These are phyloP conservation scores for Colletotrichum sp. DNA, from an alignment of 2,329 filamentous ascomycete genomes.

Conservation along the genomic window DNA sequence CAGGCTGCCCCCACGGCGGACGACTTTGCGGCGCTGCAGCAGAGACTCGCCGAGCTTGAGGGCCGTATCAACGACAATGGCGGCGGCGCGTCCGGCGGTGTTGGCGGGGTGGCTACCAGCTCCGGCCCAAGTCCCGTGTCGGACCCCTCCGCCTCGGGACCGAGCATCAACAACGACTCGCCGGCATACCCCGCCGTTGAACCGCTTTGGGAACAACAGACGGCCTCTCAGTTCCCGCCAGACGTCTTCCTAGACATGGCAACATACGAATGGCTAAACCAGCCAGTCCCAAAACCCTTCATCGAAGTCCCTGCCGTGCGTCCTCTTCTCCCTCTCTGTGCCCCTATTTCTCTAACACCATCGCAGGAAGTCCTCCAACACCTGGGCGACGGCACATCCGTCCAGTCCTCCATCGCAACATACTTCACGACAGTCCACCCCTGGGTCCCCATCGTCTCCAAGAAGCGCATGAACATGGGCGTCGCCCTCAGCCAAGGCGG, in stretches of 20 bases:
- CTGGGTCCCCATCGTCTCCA: constrained; percentile 54
- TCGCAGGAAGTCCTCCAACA: constrained; percentile 41
- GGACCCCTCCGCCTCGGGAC: not conserved
- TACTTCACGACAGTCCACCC: constrained; percentile 50
- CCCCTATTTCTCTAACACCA: not conserved
- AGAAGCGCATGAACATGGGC: constrained; percentile 46
- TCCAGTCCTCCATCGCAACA: constrained; percentile 40
- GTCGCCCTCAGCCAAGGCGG: constrained; percentile 47
- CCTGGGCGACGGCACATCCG: constrained; percentile 38
- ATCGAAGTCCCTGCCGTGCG: constrained; percentile 42
- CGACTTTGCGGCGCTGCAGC: constrained; percentile 41
- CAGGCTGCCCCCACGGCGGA: constrained; percentile 38
- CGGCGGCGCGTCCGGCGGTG: not conserved
- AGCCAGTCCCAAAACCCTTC: constrained; percentile 40
- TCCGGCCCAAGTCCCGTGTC: not conserved
- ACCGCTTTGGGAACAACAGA: not conserved
- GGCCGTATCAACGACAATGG: constrained; percentile 29
- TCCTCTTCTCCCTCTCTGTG: not conserved
- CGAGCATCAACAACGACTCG: not conserved
- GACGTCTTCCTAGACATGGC: constrained; percentile 48
- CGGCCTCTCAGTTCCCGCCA: constrained; percentile 36
- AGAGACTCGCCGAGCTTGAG: constrained; percentile 43
- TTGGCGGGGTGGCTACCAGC: not conserved
- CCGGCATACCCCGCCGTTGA: not conserved
- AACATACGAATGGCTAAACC: constrained; percentile 38